These are phyloP conservation scores for Aspergillus ustus DNA, from an alignment of 2,329 filamentous ascomycete genomes.

Conservation along the genomic window DNA sequence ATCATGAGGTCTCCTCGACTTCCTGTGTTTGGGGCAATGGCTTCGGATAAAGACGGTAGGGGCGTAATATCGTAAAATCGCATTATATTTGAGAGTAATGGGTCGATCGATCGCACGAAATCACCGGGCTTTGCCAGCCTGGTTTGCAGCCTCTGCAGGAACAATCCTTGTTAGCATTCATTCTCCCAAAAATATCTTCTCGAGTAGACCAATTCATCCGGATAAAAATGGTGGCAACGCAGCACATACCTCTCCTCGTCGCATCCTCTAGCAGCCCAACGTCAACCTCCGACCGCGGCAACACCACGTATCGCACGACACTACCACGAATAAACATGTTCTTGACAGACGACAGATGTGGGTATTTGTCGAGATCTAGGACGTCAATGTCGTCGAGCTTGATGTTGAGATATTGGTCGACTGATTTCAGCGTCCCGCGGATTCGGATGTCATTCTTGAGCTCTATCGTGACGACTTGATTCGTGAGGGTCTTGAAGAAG, in stretches of 20 bases:
- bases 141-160: constrained; percentile 53
- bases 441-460: constrained; percentile 99
- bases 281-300: constrained; percentile 81
- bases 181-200: background rate
- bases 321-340: constrained; percentile 95
- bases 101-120: constrained; percentile 1
- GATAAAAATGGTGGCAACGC: background rate
- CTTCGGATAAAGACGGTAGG: background rate
- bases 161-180: constrained; percentile 18
- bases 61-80: constrained; percentile 22
- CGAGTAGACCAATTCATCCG: background rate
- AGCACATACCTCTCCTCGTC: constrained; percentile 73
- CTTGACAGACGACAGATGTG: constrained; percentile 87
- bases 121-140: constrained; percentile 54
- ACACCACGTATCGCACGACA: constrained; percentile 89
- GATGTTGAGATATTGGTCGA: constrained; percentile 99
- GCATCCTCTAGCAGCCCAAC: constrained; percentile 88
- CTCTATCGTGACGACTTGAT: constrained; percentile 96
- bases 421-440: constrained; percentile 91
- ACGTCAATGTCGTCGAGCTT: constrained; percentile 96
- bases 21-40: background rate
- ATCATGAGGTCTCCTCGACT: background rate
- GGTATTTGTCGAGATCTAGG: constrained; percentile 91
- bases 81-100: constrained; percentile 10
- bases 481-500: constrained; percentile 99